Conservation (phyloP, 1,139 yeast species). For the Lodderomyces pseudojiufengensis region DNA sequence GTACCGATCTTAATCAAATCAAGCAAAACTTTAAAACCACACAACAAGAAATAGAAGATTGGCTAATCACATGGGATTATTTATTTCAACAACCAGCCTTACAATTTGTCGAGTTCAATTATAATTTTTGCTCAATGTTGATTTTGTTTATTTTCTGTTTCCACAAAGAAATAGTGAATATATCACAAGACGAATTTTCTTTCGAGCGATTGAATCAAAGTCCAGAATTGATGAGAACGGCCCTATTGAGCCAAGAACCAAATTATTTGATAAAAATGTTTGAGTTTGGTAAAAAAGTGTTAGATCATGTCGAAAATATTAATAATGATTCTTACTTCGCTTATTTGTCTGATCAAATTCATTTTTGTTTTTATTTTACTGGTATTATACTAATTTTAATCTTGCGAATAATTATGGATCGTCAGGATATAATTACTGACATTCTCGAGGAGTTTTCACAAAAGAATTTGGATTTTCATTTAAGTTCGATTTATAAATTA, state of each 20-base stretch:
- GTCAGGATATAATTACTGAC: no score
- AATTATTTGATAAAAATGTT: constrained; percentile 20
- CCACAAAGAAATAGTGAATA: no score
- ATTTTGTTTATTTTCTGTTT: constrained; percentile 35
- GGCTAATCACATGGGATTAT: constrained; percentile 74
- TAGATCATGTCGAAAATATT: constrained; percentile 37
- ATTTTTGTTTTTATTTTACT: constrained; percentile 52
- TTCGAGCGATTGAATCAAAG: no score
- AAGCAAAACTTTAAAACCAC: constrained; percentile 25
- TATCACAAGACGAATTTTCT: no score
- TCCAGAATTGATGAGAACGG: no score
- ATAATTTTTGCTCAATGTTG: constrained; percentile 59
- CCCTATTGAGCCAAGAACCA: no score
- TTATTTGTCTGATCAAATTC: constrained; percentile 65
- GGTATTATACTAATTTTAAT: constrained; percentile 42
- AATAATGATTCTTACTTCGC: constrained; percentile 63
- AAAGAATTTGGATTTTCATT: neutral
- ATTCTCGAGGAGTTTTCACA: no score
- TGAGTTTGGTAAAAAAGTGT: constrained; percentile 39
- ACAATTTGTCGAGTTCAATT: constrained; percentile 74
- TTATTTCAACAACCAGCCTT: constrained; percentile 68
- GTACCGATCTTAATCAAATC: constrained; percentile 1
- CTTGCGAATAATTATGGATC: constrained; percentile 11
- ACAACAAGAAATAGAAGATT: constrained; percentile 41
- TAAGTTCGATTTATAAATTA: constrained; percentile 8